These are phyloP conservation scores for Exophiala viscosa DNA, from an alignment of 2,329 filamentous ascomycete genomes.

Conservation along the genomic window DNA sequence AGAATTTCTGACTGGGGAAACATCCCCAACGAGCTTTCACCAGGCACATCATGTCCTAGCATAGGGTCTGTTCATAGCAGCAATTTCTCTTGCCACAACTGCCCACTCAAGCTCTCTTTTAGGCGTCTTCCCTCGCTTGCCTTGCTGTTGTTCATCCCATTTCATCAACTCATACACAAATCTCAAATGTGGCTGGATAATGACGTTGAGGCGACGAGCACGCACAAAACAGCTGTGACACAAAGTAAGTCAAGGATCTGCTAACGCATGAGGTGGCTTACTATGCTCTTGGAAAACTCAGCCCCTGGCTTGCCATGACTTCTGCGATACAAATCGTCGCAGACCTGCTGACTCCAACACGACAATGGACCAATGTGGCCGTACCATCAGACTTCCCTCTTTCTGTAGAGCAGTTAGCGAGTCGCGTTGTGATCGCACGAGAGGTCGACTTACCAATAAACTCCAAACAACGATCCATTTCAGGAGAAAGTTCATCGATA, in stretches of 20 bases:
- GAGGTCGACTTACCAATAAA: constrained; percentile 73
- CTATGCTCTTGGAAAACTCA: constrained; percentile 90
- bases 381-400: constrained; percentile 71
- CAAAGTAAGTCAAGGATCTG: constrained; percentile 13
- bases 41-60: constrained; percentile 53
- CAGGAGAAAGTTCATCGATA: constrained; percentile 81
- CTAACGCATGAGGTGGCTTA: constrained; percentile 37
- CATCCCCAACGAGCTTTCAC: not conserved
- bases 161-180: constrained; percentile 95
- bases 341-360: constrained; percentile 90
- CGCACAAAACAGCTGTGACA: constrained; percentile 76
- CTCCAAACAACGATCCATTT: constrained; percentile 79
- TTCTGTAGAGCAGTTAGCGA: constrained; percentile 52
- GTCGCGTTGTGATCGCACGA: not conserved
- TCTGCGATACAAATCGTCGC: constrained; percentile 99
- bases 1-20: not conserved
- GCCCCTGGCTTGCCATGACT: constrained; percentile 76
- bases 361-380: constrained; percentile 91
- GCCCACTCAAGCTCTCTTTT: constrained; percentile 87
- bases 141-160: constrained; percentile 75
- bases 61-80: constrained; percentile 93
- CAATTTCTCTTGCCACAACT: constrained; percentile 82
- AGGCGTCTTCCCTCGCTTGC: constrained; percentile 36
- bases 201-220: constrained; percentile 88
- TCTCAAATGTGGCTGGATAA: constrained; percentile 92